phyloP scores from a whole-genome alignment of 1,284 basidiomycete species.

The Inonotus hispidus region DNA sequence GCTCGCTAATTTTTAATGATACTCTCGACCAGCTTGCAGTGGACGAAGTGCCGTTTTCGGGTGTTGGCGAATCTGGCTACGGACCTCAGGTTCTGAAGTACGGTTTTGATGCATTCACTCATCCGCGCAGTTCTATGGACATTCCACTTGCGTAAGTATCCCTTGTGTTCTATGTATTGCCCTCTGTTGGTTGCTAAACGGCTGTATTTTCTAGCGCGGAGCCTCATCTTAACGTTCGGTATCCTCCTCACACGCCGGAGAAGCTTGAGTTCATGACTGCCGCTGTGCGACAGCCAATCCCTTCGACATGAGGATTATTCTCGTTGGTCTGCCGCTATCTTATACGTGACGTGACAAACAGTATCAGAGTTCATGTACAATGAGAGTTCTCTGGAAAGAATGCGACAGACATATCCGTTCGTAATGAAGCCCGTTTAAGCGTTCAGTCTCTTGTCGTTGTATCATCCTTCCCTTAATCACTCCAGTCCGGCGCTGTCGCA shows the following conservation, averaged over 20 bases:
- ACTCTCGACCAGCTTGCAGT: slow-evolving; percentile 26
- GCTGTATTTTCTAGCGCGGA: slow-evolving; percentile 20
- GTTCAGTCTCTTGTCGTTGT: too few relatives aligned
- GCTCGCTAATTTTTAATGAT: slow-evolving; percentile 28
- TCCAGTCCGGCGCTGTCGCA: too few relatives aligned
- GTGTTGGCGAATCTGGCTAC: slow-evolving; percentile 29
- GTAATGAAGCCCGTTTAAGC: too few relatives aligned
- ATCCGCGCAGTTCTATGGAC: slow-evolving; percentile 26
- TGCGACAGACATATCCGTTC: too few relatives aligned
- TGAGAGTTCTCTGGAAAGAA: too few relatives aligned
- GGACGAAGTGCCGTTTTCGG: slow-evolving; percentile 26
- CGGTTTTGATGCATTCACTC: slow-evolving; percentile 31
- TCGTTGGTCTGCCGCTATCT: not conserved
- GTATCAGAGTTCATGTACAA: too few relatives aligned
- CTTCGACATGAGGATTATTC: not conserved
- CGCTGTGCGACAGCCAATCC: slow-evolving; percentile 8
- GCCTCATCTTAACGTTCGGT: slow-evolving; percentile 20
- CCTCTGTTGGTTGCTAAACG: not conserved
- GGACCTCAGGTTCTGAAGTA: slow-evolving; percentile 27
- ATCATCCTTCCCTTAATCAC: too few relatives aligned
- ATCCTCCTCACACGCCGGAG: slow-evolving; percentile 24
- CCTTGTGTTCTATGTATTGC: not conserved
- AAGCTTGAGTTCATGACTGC: slow-evolving; percentile 17
- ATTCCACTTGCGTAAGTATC: slow-evolving; percentile 21
- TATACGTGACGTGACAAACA: too few relatives aligned